Conservation (phyloP, 2,329 filamentous ascomycete species). For the Xylariales sp. region DNA sequence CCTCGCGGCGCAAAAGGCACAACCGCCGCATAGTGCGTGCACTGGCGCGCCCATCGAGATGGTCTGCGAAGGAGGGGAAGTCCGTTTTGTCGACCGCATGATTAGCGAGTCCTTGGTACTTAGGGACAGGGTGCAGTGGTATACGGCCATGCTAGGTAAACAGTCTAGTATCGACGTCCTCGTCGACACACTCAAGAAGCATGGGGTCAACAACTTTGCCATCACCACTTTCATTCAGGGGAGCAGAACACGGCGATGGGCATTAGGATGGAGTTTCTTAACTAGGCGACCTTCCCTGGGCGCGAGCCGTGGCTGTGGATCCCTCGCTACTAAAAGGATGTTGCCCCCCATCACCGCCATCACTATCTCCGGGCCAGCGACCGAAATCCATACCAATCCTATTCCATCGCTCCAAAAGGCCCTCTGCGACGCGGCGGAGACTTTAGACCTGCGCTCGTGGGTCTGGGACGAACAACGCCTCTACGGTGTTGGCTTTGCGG, state of each 20-base stretch:
- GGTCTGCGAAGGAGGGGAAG: constrained; percentile 83
- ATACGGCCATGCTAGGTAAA: constrained; percentile 91
- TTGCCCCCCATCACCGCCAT: constrained; percentile 58
- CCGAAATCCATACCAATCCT: constrained; percentile 6
- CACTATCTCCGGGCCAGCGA: constrained; percentile 55
- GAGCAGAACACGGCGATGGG: constrained; percentile 84
- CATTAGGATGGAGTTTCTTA: constrained; percentile 86
- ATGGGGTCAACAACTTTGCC: constrained; percentile 79
- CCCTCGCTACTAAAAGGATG: constrained; percentile 55
- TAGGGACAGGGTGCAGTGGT: constrained; percentile 79
- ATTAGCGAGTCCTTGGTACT: constrained; percentile 74
- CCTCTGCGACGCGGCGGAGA: constrained; percentile 58
- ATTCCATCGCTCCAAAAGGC: constrained; percentile 47
- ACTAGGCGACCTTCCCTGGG: constrained; percentile 69
- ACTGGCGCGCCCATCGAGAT: constrained; percentile 87
- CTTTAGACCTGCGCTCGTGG: constrained; percentile 72
- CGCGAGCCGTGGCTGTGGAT: constrained; percentile 57
- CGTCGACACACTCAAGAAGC: constrained; percentile 67
- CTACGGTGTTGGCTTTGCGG: constrained; percentile 71
- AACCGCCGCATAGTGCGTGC: constrained; percentile 75
- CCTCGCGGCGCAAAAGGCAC: constrained; percentile 73
- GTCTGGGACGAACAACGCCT: constrained; percentile 66
- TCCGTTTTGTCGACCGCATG: constrained; percentile 78
- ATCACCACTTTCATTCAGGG: constrained; percentile 84
- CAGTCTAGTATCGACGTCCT: constrained; percentile 73